Evolutionary conservation across 2,329 filamentous ascomycete species (phyloP).

Genomic region (Ilyonectria mors-panacis): DNA sequence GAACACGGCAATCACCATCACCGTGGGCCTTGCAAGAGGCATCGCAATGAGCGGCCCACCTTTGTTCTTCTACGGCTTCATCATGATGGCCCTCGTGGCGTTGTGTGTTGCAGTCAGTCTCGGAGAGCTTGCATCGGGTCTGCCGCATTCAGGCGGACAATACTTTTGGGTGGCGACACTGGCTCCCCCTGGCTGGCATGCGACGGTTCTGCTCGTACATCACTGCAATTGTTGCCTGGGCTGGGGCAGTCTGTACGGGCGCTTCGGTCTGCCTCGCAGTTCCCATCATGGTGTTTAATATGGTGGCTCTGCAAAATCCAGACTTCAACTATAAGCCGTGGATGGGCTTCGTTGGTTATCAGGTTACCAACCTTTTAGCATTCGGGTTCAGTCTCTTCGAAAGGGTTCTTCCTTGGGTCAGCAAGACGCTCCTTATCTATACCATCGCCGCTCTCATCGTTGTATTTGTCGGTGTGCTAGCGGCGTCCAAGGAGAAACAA

Average conservation of each 20-base stretch:
- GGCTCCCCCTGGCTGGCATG: background rate
- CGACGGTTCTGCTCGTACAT: constrained; percentile 14
- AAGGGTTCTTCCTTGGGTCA: constrained; percentile 10
- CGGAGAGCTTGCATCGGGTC: constrained; percentile 10
- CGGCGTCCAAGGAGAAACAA: constrained; percentile 1
- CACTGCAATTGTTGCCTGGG: constrained; percentile 21
- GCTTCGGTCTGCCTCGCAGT: constrained; percentile 18
- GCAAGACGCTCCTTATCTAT: background rate
- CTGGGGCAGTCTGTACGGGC: constrained; percentile 15
- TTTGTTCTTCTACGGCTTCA: constrained; percentile 28
- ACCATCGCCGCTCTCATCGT: constrained; percentile 16
- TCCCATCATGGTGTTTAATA: constrained; percentile 7
- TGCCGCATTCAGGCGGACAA: constrained; percentile 21
- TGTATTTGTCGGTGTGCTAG: constrained; percentile 10
- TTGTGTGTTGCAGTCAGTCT: constrained; percentile 12
- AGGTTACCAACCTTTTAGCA: constrained; percentile 4
- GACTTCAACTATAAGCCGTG: constrained; percentile 8
- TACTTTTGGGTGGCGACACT: constrained; percentile 17
- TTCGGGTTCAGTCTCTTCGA: constrained; percentile 21
- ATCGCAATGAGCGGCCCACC: constrained; percentile 10
- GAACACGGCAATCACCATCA: constrained; percentile 6
- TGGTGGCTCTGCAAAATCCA: constrained; percentile 1
- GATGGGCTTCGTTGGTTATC: constrained; percentile 18
- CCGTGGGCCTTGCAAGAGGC: background rate
- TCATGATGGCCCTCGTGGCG: constrained; percentile 15